Base-by-base conservation (phyloP, 495 filamentous ascomycete genomes). In the Xylaria acuta region DNA sequence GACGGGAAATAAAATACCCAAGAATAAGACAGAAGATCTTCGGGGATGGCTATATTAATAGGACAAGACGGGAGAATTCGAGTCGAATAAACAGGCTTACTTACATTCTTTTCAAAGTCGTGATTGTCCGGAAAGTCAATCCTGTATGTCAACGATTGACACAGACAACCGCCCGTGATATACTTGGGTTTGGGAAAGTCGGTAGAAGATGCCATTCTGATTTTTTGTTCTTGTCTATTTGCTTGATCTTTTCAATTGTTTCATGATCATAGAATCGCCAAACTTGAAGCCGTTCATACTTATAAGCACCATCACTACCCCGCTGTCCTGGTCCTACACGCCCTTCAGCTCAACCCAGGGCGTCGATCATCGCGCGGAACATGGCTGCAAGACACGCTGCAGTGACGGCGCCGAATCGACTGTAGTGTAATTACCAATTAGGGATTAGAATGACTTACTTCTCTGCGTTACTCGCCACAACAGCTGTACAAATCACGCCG, bases 111-210 rank as follows among this genome's bases (percentile, higher is more conserved):
- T 2, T 71, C 59, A 65, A 83, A 84, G 71, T 84, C 79, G 62
- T 83, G 80, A 53, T 78, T 73, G 0, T 66, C 65, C 2, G 81
- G 76, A 41, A 84, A 84, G 49, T 79, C 67, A 53, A 79, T 76
- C 30, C 71, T 75, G 72, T 83, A 83, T 45, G 76, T 76, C 25
- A 84, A 64, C 0, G 77, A 69, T 30, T 76, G 75, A 69, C 82
- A 84, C 66, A 83, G 78, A 75, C 82, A 84, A 18, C 82, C 82
- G 58, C 81, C 82, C 27, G 79, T 81, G 72, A 83, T 74, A 43
- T 72, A 74, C 18, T 75, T 78, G 20, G 82, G 82, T 14, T 74
- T 82, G 2, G 80, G 75, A 41, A 78, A 77, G 9, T 74, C 59
- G 9, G 30, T 43, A 22, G 65, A 67, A 38, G 65, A 67, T 5